These are phyloP conservation scores for Lichtheimia ramosa DNA, from an alignment of 371 early-diverging fungal species.

Conservation along the genomic window DNA sequence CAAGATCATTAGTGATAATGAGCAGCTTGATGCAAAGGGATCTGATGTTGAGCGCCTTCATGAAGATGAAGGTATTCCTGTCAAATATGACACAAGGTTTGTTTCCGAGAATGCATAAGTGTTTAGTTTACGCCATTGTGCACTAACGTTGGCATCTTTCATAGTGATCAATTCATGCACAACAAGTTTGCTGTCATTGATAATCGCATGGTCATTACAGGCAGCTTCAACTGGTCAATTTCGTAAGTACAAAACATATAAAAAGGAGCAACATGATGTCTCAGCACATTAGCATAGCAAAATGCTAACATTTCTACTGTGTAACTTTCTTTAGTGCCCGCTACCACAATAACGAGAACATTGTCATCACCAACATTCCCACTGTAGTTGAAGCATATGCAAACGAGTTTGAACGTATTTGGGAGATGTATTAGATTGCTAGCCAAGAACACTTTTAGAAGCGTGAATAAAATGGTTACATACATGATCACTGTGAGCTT, in stretches of 20 bases:
- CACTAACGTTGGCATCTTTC: background rate
- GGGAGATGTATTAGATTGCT: conserved; percentile 42
- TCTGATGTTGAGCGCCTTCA: conserved; percentile 50
- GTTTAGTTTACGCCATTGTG: background rate
- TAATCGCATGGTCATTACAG: conserved; percentile 39
- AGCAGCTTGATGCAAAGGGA: conserved; percentile 54
- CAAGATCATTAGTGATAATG: conserved; percentile 63
- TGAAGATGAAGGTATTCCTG: conserved; percentile 48
- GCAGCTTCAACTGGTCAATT: conserved; percentile 54
- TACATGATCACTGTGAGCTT: no score
- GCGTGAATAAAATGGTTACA: no score
- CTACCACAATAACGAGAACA: conserved; percentile 59
- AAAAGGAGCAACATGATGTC: no score
- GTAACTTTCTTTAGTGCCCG: conserved; percentile 40
- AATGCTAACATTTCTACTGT: background rate
- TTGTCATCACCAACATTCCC: conserved; percentile 58
- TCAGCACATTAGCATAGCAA: background rate
- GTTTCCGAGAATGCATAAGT: background rate
- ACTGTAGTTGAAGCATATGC: conserved; percentile 45
- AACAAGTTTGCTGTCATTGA: conserved; percentile 70
- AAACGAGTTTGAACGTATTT: conserved; percentile 58
- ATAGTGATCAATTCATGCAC: conserved; percentile 60
- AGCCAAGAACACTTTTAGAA: no score
- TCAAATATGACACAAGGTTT: conserved; percentile 39
- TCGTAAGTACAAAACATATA: conserved; percentile 26